Evolutionary conservation across 768 basidiomycete species (phyloP), one percentile per base, ranked within the genome.

Genomic region (Dioszegia hungarica): DNA sequence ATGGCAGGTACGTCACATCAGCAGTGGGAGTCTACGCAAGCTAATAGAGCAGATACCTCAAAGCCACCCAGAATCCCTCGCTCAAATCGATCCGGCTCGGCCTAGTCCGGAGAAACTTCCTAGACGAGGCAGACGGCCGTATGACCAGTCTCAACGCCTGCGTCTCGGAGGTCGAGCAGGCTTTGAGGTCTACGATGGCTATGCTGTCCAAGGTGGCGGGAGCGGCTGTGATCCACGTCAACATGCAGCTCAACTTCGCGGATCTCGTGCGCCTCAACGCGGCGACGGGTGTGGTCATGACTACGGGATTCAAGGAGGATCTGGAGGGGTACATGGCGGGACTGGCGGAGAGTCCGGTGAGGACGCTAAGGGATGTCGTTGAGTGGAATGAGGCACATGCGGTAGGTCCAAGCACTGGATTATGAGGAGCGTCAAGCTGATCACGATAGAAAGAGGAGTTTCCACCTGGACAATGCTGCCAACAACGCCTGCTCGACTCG

Each of bases 391-490:
- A 72, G 40, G 57, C 56, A 3, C 22, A 67, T 25, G 62, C 65
- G 1, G 37, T 54, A 20, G 19, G 51, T 52, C 24, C 12, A n/a
- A n/a, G n/a, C n/a, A n/a, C n/a, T n/a, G n/a, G n/a, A n/a, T 11
- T 17, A 5, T n/a, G 5, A 33, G 10, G 27, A 1, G 17, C 19
- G 20, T 46, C 6, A 25, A 1, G 20, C 24, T 6, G 25, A 12
- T 49, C 31, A 49, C 19, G 11, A 39, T n/a, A 49, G 39, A 34
- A 55, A 36, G 14, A 63, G 31, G 70, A 72, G 43, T 60, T 72
- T n/a, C 56, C 65, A 4, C 63, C 65, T 1, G 60, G 61, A 33
- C 56, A 67, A 54, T 72, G 70, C 52, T 72, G 70, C 33, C 70
- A 72, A 48, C 43, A 72, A 29, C 60, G 43, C 12, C 53, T 67